Evolutionary conservation across 495 filamentous ascomycete species (phyloP).

Genomic region (Aspergillus ellipticus): DNA sequence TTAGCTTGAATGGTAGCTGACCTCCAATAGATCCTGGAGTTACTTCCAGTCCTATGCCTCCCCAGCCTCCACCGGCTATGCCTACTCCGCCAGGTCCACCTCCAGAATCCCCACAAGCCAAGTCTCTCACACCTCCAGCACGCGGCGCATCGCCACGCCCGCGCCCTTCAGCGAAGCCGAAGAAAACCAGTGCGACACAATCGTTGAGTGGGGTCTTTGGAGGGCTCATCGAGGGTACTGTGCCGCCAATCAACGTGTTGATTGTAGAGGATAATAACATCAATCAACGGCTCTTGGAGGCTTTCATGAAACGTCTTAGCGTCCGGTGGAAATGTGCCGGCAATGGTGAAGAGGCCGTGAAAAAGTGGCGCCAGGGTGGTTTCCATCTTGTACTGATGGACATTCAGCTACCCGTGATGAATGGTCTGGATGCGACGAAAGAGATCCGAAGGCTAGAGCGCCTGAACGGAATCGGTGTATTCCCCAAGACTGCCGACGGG

Average conservation of each 20-base stretch:
- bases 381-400: slow-evolving; percentile 98
- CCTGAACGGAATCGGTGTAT: slow-evolving; percentile 86
- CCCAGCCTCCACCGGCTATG: slow-evolving; percentile 26
- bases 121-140: slow-evolving; percentile 34
- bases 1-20: slow-evolving; percentile 13
- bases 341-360: slow-evolving; percentile 89
- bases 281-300: slow-evolving; percentile 87
- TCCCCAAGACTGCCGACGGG: slow-evolving; percentile 53
- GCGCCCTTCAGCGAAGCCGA: slow-evolving; percentile 35
- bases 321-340: slow-evolving; percentile 97
- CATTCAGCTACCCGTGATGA: slow-evolving; percentile 97
- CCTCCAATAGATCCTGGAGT: slow-evolving; percentile 24
- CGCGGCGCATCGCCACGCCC: slow-evolving; percentile 39
- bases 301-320: slow-evolving; percentile 93
- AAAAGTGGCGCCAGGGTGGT: slow-evolving; percentile 89
- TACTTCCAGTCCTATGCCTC: slow-evolving; percentile 23
- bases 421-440: slow-evolving; percentile 90
- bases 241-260: slow-evolving; percentile 94
- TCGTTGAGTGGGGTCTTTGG: slow-evolving; percentile 39
- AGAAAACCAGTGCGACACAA: slow-evolving; percentile 37
- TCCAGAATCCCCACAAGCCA: slow-evolving; percentile 36
- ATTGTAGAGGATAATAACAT: slow-evolving; percentile 99
- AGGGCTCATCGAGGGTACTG: slow-evolving; percentile 73
- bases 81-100: slow-evolving; percentile 38
- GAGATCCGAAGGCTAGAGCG: slow-evolving; percentile 90